Evolutionary conservation across 441 rosid genomes (phyloP), one percentile per base, ranked within the genome.

Genomic region (Arabidopsis hybrid): DNA sequence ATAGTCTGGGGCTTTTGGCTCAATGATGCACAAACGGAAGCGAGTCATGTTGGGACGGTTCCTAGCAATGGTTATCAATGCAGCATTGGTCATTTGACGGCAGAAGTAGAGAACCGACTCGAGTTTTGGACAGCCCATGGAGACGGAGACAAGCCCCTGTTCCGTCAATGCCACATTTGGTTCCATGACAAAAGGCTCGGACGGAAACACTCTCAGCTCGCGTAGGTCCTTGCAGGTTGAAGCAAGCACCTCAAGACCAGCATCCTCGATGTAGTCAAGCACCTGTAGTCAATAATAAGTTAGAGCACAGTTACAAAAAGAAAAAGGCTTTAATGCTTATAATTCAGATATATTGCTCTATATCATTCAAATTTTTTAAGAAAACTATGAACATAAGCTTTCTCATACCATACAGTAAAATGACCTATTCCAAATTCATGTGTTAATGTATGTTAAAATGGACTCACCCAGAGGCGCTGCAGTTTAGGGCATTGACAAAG

Each of bases 91-190:
- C 88, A 94, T 85, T 74, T 78, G 96, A 12, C 86, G 92, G 78
- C 98, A 94, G 77, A 94, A 94, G 76, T 91, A 94, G 56, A 94
- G 86, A 67, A 94, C 91, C 5, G 97, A 91, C 52, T 88, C 87
- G 2, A 94, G 90, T 83, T 90, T 91, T 8, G 90, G 92, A 70
- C 98, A 94, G 40, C 98, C 98, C 61, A 74, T 71, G 8, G 95
- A 94, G 60, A 91, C 89, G 1, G 86, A 80, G 45, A 94, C 91
- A 31, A 94, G 96, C 67, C 97, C 98, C 67, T 73, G 86, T 76
- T 94, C 98, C 0, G 98, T 94, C 82, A 93, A 81, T 26, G 85
- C 74, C 9, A 89, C 95, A 75, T 92, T 88, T 45, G 87, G 84
- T 59, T 86, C 96, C 29, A 10, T 79, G 12, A 70, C 88, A 76